These are phyloP conservation scores for Myxozyma neglecta DNA, from an alignment of 805 yeast genomes.

Conservation along the genomic window DNA sequence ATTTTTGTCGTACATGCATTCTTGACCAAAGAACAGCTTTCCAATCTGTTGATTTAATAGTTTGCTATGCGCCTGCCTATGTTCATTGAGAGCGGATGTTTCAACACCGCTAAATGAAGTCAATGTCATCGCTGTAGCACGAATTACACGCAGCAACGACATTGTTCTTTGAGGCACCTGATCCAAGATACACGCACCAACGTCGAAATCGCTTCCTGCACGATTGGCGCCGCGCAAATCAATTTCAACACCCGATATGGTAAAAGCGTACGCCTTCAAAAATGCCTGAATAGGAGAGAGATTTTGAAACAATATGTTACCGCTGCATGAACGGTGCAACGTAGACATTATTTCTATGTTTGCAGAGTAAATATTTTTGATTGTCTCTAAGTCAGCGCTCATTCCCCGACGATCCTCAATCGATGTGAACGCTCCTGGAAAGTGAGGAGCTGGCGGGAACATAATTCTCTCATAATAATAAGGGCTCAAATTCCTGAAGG, in stretches of 20 bases:
- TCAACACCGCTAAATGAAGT: slow-evolving; percentile 32
- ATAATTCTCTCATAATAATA: slow-evolving; percentile 1
- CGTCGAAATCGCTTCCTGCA: slow-evolving; percentile 5
- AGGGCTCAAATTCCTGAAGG: slow-evolving; percentile 2
- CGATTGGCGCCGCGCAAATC: slow-evolving; percentile 29
- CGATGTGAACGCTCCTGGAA: slow-evolving; percentile 5
- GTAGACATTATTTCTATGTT: slow-evolving; percentile 3
- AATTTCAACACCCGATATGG: slow-evolving; percentile 26
- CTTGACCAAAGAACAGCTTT: slow-evolving; percentile 28
- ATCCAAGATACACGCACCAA: slow-evolving; percentile 49
- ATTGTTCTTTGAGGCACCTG: slow-evolving; percentile 64
- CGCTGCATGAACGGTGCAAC: slow-evolving; percentile 12
- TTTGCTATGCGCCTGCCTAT: background rate
- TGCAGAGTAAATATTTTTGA: background rate
- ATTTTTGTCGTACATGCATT: slow-evolving; percentile 31
- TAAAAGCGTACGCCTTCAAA: slow-evolving; percentile 12
- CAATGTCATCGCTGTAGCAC: slow-evolving; percentile 42
- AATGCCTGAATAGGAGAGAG: slow-evolving; percentile 1
- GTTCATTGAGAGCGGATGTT: background rate
- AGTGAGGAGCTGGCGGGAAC: slow-evolving; percentile 1
- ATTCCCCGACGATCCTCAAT: slow-evolving; percentile 2
- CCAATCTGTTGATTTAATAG: slow-evolving; percentile 22
- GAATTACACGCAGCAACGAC: slow-evolving; percentile 55
- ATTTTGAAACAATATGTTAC: background rate
- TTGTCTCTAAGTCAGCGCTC: background rate